Evolutionary conservation across 2,329 filamentous ascomycete genomes (phyloP), one percentile per base, ranked within the genome.

Genomic region (Trichophyton verrucosum): DNA sequence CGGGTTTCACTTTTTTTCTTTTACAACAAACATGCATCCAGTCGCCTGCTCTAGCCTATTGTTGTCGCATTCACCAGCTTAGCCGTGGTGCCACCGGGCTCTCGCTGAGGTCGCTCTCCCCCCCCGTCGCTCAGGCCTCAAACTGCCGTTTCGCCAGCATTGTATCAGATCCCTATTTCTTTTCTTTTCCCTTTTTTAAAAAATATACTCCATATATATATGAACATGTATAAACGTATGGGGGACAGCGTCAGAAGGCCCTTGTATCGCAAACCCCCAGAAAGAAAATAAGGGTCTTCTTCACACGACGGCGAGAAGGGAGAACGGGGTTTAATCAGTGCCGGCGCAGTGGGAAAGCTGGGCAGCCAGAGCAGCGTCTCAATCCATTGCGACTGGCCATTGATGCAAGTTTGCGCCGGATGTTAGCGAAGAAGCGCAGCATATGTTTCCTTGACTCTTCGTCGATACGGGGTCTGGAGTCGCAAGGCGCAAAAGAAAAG

Each of bases 1-100:
- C 51, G 51, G 51, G 51, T 55, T 55, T 55, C 51, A 55, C 51
- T 55, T 55, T 55, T 55, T 53, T n/a, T 30, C 3, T 27, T 36
- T 30, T 36, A 27, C 30, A 33, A 36, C 51, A 55, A 55, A 55
- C 51, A 55, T 55, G 51, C 51, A 55, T 51, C 46, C 24, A 51
- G 22, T 51, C 46, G 46, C 46, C 51, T 55, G 27, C 51, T 36
- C 24, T 33, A 55, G 51, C 51, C 51, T 55, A 55, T 55, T 55
- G 51, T 55, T 36, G 51, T 33, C 51, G 24, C 51, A 51, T 51
- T 51, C 46, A 51, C 24, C 46, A 24, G 20, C 22, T 51, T 24
- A 51, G 46, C 46, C 46, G 24, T 51, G 46, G 46, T 51, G 46
- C 46, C 46, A 51, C 46, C 46, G 20, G 44, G 44, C 20, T 24